A percentile compares a stretch with the other conserved stretches of the same genome.
Evolutionary conservation across 2,329 filamentous ascomycete species (phyloP).

Genomic region (Talaromyces sp.): DNA sequence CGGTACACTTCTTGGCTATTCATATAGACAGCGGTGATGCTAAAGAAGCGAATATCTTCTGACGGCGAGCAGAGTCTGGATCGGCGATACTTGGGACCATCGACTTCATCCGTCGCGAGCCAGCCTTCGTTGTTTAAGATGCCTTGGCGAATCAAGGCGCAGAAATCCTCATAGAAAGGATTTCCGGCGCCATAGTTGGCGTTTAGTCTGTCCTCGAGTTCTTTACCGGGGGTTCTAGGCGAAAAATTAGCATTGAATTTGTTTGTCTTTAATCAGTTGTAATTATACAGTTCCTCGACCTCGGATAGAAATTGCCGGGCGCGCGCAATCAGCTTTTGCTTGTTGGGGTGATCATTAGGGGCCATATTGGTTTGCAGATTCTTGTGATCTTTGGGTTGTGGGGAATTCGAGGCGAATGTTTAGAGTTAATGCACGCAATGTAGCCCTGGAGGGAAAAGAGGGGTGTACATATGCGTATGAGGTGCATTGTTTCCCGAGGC

Average conservation of each 20-base stretch:
- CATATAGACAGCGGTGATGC: constrained; percentile 63
- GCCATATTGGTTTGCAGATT: neutral
- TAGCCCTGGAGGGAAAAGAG: too few relatives aligned
- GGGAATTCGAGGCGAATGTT: neutral
- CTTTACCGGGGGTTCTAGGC: constrained; percentile 50
- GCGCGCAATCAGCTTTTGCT: neutral
- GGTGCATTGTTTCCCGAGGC: neutral
- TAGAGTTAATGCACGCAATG: too few relatives aligned
- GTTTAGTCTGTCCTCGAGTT: constrained; percentile 50
- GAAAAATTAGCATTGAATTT: too few relatives aligned
- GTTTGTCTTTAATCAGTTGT: neutral
- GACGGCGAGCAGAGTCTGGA: constrained; percentile 52
- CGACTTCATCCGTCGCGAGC: constrained; percentile 48
- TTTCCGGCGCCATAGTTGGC: constrained; percentile 48
- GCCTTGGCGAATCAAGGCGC: constrained; percentile 42
- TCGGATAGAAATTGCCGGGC: constrained; percentile 29
- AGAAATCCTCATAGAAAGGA: constrained; percentile 48
- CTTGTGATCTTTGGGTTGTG: too few relatives aligned
- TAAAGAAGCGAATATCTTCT: constrained; percentile 54
- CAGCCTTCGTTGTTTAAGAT: constrained; percentile 46
- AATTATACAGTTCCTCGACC: constrained; percentile 32
- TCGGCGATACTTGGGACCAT: constrained; percentile 52
- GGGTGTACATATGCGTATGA: neutral
- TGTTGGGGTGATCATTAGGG: neutral
- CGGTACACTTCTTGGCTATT: constrained; percentile 52